Evolutionary conservation across 2,329 filamentous ascomycete genomes (phyloP).

Genomic region (Aspergillus sergii): DNA sequence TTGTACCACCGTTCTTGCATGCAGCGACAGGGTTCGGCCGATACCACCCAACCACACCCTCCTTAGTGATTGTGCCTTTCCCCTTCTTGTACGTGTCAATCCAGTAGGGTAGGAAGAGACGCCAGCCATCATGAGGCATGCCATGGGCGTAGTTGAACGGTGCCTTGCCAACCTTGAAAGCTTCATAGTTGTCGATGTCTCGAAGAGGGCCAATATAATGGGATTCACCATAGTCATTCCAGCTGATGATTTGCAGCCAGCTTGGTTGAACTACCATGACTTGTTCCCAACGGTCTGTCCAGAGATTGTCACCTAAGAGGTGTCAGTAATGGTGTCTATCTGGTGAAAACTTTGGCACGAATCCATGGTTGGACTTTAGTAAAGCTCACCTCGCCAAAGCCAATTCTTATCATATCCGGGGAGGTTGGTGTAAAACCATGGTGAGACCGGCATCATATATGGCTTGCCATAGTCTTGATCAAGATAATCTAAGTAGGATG

Average conservation of each 20-base stretch:
- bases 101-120: conserved; percentile 32
- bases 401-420: conserved; percentile 56
- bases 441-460: conserved; percentile 53
- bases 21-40: conserved; percentile 14
- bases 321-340: neutral
- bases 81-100: conserved; percentile 38
- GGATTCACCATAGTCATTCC: conserved; percentile 59
- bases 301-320: conserved; percentile 28
- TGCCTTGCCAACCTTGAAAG: conserved; percentile 29
- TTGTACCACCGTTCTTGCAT: conserved; percentile 19
- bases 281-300: conserved; percentile 46
- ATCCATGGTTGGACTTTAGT: neutral
- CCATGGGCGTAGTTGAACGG: conserved; percentile 35
- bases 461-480: conserved; percentile 34
- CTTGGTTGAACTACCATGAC: conserved; percentile 48
- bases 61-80: conserved; percentile 22
- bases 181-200: conserved; percentile 20
- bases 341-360: neutral
- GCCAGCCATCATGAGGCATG: conserved; percentile 31
- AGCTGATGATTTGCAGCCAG: conserved; percentile 52
- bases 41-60: conserved; percentile 27
- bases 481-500: conserved; percentile 38
- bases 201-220: conserved; percentile 53
- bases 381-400: conserved; percentile 48
- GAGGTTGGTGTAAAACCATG: conserved; percentile 57